phyloP scores from a whole-genome alignment of 2,329 filamentous ascomycete genomes.

The Grosmannia huntii region DNA sequence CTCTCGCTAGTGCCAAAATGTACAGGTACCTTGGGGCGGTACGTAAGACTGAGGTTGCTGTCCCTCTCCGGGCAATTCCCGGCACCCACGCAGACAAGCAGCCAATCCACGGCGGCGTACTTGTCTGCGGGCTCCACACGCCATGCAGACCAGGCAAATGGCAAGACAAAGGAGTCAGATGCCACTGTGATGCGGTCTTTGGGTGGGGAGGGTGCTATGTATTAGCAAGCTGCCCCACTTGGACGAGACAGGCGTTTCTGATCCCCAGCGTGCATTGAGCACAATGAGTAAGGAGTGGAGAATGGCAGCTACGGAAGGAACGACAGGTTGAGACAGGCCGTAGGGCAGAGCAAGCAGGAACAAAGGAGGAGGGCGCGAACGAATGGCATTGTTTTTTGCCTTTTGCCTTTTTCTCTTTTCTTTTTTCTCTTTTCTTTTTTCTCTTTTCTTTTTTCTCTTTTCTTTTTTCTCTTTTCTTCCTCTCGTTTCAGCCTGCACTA shows the following conservation, averaged over 20 bases:
- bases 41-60: neutral
- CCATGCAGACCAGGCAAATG: neutral
- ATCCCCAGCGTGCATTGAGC: neutral
- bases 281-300: neutral
- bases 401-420: too few relatives aligned
- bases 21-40: neutral
- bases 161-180: neutral
- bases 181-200: neutral
- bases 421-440: too few relatives aligned
- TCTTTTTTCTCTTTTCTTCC: neutral
- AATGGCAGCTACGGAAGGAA: neutral
- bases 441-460: neutral
- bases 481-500: neutral
- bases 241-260: constrained; percentile 1
- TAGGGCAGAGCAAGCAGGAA: constrained; percentile 1
- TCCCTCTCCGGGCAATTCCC: neutral
- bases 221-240: neutral
- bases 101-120: neutral
- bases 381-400: neutral
- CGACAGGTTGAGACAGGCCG: neutral
- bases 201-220: neutral
- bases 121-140: neutral
- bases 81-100: neutral
- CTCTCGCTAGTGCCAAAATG: neutral
- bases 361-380: neutral